phyloP scores from a whole-genome alignment of 2,329 filamentous ascomycete species.

The Graphium sp. region DNA sequence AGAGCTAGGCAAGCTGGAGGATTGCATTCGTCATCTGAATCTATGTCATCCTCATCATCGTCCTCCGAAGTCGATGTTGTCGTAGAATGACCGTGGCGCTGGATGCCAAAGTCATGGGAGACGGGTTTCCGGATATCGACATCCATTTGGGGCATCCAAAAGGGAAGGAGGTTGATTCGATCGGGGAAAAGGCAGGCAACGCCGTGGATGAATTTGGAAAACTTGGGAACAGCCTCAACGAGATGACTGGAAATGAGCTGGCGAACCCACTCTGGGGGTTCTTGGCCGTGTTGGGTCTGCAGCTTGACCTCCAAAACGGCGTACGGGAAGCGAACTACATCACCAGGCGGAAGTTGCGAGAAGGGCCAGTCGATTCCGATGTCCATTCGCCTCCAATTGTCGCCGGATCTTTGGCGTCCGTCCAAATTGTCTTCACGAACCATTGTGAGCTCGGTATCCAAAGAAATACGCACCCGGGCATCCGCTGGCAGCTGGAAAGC shows the following conservation, averaged over 20 bases:
- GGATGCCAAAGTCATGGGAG: constrained; percentile 80
- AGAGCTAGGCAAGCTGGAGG: no score
- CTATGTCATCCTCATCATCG: constrained; percentile 49
- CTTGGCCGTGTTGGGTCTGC: constrained; percentile 87
- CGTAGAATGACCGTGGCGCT: constrained; percentile 52
- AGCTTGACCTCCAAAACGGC: constrained; percentile 94
- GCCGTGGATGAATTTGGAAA: constrained; percentile 98
- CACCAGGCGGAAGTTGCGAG: constrained; percentile 66
- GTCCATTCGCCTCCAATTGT: constrained; percentile 94
- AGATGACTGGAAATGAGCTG: constrained; percentile 86
- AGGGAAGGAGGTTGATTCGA: constrained; percentile 79
- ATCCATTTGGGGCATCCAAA: constrained; percentile 98
- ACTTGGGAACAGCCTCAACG: constrained; percentile 97
- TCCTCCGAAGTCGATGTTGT: constrained; percentile 64
- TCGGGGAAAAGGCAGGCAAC: constrained; percentile 74
- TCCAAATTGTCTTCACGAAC: constrained; percentile 89
- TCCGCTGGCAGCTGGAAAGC: constrained; percentile 96
- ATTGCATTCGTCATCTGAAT: constrained; percentile 20
- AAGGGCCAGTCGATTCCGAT: constrained; percentile 96
- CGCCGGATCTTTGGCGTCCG: constrained; percentile 54
- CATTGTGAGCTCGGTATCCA: constrained; percentile 94
- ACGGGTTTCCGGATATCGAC: constrained; percentile 90
- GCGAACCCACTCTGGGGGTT: constrained; percentile 91
- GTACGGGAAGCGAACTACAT: constrained; percentile 86
- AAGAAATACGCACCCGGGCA: constrained; percentile 85